Evolutionary conservation across 768 basidiomycete species (phyloP).

Genomic region (Suillus plorans): DNA sequence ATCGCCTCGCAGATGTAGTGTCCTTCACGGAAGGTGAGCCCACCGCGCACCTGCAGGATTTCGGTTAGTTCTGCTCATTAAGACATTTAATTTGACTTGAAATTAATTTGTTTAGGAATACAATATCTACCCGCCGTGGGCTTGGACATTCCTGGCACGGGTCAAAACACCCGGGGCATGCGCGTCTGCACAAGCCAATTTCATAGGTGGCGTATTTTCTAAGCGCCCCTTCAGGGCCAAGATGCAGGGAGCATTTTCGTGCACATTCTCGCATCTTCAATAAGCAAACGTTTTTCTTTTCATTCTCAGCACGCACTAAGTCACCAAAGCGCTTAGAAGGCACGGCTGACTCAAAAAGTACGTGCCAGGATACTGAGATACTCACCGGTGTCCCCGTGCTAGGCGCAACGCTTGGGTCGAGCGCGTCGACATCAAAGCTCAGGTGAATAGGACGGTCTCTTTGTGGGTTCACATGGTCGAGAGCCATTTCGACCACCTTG

Average conservation of each 20-base stretch:
- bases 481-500: slow-evolving; percentile 92
- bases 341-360: neutral
- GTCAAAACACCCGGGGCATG: neutral
- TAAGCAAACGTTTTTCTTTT: too few relatives aligned
- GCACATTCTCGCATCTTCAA: neutral
- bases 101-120: neutral
- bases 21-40: slow-evolving; percentile 96
- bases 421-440: slow-evolving; percentile 94
- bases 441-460: slow-evolving; percentile 87
- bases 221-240: too few relatives aligned
- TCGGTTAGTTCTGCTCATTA: slow-evolving; percentile 1
- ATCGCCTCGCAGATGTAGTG: slow-evolving; percentile 96
- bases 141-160: neutral
- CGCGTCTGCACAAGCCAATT: too few relatives aligned
- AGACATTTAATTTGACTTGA: slow-evolving; percentile 8
- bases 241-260: neutral
- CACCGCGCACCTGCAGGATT: slow-evolving; percentile 73
- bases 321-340: neutral
- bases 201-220: too few relatives aligned
- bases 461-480: slow-evolving; percentile 89
- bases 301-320: too few relatives aligned
- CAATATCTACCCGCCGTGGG: neutral
- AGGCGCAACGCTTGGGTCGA: slow-evolving; percentile 64
- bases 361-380: neutral
- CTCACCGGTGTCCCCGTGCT: slow-evolving; percentile 89